Conservation (phyloP, 148 eudicot species). For the Arctostaphylos glauca region DNA sequence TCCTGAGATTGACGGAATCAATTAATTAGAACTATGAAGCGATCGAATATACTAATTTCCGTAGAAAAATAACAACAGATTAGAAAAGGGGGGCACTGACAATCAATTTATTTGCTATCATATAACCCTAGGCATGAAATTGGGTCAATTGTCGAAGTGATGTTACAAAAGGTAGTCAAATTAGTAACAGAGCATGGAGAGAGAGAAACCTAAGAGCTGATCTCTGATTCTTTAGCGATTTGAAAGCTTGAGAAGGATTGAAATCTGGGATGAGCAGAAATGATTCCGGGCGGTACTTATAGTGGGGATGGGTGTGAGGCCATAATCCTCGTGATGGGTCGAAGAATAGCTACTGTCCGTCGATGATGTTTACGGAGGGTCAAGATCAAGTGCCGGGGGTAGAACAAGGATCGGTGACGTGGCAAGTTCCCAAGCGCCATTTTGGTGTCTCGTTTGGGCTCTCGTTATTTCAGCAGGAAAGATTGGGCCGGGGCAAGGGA, state of each 20-base stretch:
- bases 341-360: not conserved
- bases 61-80: too few relatives aligned
- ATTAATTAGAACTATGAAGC: too few relatives aligned
- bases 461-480: too few relatives aligned
- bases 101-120: too few relatives aligned
- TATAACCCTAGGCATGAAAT: not conserved
- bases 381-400: not conserved
- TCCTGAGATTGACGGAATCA: not conserved
- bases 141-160: not conserved
- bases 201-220: not conserved
- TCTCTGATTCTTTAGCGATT: too few relatives aligned
- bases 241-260: not conserved
- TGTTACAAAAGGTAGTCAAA: not conserved
- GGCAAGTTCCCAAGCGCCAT: not conserved
- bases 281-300: not conserved
- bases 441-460: too few relatives aligned
- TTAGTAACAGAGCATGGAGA: not conserved
- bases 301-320: not conserved
- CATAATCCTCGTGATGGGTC: not conserved
- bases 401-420: slow-evolving; percentile 11
- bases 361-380: not conserved
- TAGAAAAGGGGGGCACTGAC: too few relatives aligned
- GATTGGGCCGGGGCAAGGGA: too few relatives aligned
- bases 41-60: too few relatives aligned
- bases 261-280: too few relatives aligned